Evolutionary conservation across 164 flowering plant genomes (phyloP).

Genomic region (Litsea cubeba): DNA sequence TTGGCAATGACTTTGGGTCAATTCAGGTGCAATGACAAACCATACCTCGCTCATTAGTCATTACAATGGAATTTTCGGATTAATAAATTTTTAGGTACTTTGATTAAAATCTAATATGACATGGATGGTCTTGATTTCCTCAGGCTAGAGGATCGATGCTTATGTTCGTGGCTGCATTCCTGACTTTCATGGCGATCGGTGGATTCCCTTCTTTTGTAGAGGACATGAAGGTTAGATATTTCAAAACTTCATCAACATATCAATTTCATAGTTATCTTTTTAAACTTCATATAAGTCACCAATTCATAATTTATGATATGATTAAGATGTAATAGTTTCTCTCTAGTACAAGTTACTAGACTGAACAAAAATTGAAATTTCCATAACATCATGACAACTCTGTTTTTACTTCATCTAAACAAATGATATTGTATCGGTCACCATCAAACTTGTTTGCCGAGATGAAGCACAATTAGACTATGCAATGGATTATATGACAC

Average conservation of each 20-base stretch:
- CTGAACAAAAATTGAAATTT: background rate
- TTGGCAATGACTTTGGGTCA: constrained; percentile 31
- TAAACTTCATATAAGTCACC: background rate
- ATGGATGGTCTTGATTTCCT: background rate
- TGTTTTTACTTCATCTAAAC: background rate
- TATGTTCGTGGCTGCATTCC: constrained; percentile 36
- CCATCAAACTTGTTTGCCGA: no score
- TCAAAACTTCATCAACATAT: background rate
- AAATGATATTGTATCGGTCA: no score
- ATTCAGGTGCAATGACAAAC: constrained; percentile 30
- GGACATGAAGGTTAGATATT: constrained; percentile 41
- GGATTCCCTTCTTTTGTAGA: constrained; percentile 57
- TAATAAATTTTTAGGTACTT: no score
- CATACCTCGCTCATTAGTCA: background rate
- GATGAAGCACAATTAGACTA: background rate
- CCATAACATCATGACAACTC: background rate
- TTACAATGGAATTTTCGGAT: background rate
- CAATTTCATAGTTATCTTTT: background rate
- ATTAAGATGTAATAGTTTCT: background rate
- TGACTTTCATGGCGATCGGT: constrained; percentile 51
- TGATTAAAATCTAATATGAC: background rate
- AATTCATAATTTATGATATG: background rate
- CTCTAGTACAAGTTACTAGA: background rate
- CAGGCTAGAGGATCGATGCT: constrained; percentile 45
- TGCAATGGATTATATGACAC: background rate